Percentiles rank a stretch among this genome's conserved stretches.
phyloP scores from a whole-genome alignment of 1,139 yeast genomes.

The Saccharomyces hybrid region DNA sequence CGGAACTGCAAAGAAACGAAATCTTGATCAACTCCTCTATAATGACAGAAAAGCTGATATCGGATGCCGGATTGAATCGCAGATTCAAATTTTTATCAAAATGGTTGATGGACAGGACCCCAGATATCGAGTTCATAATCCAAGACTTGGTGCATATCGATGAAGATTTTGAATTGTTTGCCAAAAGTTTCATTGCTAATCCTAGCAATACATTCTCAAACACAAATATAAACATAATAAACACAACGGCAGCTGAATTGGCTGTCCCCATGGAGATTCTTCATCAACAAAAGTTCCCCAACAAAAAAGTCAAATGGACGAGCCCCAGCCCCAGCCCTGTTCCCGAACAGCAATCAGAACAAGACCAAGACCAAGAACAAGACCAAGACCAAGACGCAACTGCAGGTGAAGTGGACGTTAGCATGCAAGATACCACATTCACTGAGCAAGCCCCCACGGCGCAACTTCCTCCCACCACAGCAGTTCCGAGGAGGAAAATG shows the following conservation, averaged over 20 bases:
- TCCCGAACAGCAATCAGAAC: background rate
- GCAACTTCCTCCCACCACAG: background rate
- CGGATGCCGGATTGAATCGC: constrained; percentile 16
- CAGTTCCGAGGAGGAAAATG: background rate
- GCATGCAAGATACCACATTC: constrained; percentile 18
- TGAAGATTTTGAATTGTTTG: constrained; percentile 28
- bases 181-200: constrained; percentile 11
- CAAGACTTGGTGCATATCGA: constrained; percentile 22
- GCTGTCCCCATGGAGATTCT: background rate
- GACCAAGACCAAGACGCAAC: constrained; percentile 5
- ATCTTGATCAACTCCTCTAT: constrained; percentile 50
- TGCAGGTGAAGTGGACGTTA: constrained; percentile 17
- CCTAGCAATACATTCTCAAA: background rate
- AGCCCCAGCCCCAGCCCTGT: background rate
- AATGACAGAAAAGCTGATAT: constrained; percentile 36
- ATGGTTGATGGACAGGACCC: constrained; percentile 11
- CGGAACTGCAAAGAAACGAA: constrained; percentile 45
- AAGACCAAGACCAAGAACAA: background rate
- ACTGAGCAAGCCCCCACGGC: constrained; percentile 1
- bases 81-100: constrained; percentile 21
- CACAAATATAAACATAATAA: background rate
- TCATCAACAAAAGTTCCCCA: background rate
- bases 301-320: background rate
- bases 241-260: background rate
- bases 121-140: constrained; percentile 14